phyloP scores from a whole-genome alignment of 306 rosid species.

The Psophocarpus tetragonolobus region DNA sequence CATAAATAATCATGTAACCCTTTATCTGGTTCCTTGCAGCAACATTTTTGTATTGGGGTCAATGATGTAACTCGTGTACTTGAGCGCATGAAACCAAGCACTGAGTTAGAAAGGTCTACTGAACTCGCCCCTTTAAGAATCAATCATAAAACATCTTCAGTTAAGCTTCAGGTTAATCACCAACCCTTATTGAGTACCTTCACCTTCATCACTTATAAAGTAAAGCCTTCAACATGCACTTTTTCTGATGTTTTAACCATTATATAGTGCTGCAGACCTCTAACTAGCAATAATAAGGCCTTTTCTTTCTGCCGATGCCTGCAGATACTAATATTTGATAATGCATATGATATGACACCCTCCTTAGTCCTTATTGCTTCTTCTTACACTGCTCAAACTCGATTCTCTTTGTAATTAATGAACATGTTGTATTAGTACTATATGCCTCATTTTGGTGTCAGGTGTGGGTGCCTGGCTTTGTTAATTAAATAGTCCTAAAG shows the following conservation, averaged over 20 bases:
- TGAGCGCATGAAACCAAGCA: conserved; percentile 71
- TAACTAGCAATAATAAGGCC: neutral
- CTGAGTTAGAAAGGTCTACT: conserved; percentile 30
- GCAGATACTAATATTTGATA: neutral
- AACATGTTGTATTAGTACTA: neutral
- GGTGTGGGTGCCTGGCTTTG: neutral
- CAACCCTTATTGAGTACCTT: neutral
- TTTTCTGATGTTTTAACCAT: neutral
- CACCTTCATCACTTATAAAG: neutral
- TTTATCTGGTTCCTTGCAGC: conserved; percentile 47
- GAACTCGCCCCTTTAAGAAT: conserved; percentile 22
- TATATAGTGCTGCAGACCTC: neutral
- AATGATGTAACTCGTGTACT: conserved; percentile 82
- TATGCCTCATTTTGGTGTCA: neutral
- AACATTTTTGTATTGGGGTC: conserved; percentile 81
- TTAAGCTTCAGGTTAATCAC: conserved; percentile 52
- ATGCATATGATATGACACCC: neutral
- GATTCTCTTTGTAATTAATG: neutral
- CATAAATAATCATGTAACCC: neutral
- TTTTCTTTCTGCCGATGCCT: conserved; percentile 3
- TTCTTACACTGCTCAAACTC: conserved; percentile 12
- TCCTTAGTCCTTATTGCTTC: neutral
- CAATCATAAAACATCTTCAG: conserved; percentile 39
- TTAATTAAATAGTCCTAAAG: neutral
- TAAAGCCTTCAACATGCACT: neutral